Evolutionary conservation across 1,284 basidiomycete species (phyloP).

Genomic region (Puccinia polysora): DNA sequence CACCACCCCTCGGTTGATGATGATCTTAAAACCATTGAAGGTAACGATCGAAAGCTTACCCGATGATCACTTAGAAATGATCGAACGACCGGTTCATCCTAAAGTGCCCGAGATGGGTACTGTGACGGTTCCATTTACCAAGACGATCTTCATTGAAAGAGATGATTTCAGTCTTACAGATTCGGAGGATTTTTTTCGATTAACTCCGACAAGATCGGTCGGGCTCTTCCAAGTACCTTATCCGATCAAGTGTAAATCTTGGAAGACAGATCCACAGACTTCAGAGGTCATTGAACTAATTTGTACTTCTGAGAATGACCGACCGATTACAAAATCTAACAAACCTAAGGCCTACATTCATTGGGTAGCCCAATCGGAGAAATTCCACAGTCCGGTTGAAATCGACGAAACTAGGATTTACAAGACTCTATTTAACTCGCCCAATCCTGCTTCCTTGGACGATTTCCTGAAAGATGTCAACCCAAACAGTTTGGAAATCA

Average conservation of each 20-base stretch:
- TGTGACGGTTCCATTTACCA: conserved; percentile 78
- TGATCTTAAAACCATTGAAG: conserved; percentile 87
- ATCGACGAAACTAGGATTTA: conserved; percentile 90
- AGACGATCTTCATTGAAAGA: conserved; percentile 83
- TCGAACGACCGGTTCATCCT: conserved; percentile 90
- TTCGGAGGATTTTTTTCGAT: conserved; percentile 86
- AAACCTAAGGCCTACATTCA: conserved; percentile 97
- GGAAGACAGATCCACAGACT: conserved; percentile 67
- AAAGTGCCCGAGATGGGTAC: conserved; percentile 84
- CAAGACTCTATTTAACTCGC: conserved; percentile 87
- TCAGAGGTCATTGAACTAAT: conserved; percentile 74
- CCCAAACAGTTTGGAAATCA: conserved; percentile 69
- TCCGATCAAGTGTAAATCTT: conserved; percentile 88
- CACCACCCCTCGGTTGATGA: conserved; percentile 79
- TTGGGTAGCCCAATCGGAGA: conserved; percentile 85
- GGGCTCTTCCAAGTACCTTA: conserved; percentile 92
- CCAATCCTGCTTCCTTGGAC: conserved; percentile 69
- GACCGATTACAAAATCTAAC: conserved; percentile 58
- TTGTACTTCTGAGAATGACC: conserved; percentile 63
- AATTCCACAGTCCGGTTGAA: conserved; percentile 71
- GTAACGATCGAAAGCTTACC: conserved; percentile 85
- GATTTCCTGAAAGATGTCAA: conserved; percentile 76
- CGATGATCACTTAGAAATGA: conserved; percentile 74
- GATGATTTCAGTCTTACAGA: conserved; percentile 91
- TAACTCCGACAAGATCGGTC: conserved; percentile 94